phyloP scores from a whole-genome alignment of 192 early-diverging fungal species.

The Coemansia sp. region DNA sequence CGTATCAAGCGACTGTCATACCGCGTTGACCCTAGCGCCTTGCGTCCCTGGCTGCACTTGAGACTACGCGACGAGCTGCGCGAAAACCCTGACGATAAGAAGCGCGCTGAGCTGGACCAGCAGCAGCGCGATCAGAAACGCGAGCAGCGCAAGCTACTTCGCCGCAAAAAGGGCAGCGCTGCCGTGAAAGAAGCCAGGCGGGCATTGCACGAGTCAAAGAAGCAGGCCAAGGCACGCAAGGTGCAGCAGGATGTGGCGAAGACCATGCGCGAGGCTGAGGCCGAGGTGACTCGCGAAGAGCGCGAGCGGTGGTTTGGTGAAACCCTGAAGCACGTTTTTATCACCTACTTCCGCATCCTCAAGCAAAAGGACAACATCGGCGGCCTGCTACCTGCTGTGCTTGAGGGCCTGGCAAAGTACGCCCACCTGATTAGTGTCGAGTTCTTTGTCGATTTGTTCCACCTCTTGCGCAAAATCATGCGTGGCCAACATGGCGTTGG shows the following conservation, averaged over 20 bases:
- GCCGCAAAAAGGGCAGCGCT: conserved; percentile 37
- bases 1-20: conserved; percentile 81
- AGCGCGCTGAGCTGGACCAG: conserved; percentile 52
- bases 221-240: conserved; percentile 65
- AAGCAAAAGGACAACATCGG: conserved; percentile 76
- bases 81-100: conserved; percentile 55
- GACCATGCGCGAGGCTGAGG: conserved; percentile 85
- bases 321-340: conserved; percentile 91
- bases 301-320: conserved; percentile 83
- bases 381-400: conserved; percentile 60
- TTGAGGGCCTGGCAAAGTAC: conserved; percentile 69
- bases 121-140: conserved; percentile 54
- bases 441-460: conserved; percentile 88
- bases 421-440: conserved; percentile 96
- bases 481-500: conserved; percentile 58
- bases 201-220: conserved; percentile 63
- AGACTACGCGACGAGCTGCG: conserved; percentile 81
- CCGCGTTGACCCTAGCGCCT: conserved; percentile 60
- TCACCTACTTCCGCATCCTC: conserved; percentile 92
- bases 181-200: conserved; percentile 52
- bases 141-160: conserved; percentile 34
- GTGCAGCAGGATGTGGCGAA: conserved; percentile 47
- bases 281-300: conserved; percentile 79
- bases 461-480: conserved; percentile 80
- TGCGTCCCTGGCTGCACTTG: conserved; percentile 79